phyloP scores from a whole-genome alignment of 2,329 filamentous ascomycete genomes.

The Pezicula carpinea region DNA sequence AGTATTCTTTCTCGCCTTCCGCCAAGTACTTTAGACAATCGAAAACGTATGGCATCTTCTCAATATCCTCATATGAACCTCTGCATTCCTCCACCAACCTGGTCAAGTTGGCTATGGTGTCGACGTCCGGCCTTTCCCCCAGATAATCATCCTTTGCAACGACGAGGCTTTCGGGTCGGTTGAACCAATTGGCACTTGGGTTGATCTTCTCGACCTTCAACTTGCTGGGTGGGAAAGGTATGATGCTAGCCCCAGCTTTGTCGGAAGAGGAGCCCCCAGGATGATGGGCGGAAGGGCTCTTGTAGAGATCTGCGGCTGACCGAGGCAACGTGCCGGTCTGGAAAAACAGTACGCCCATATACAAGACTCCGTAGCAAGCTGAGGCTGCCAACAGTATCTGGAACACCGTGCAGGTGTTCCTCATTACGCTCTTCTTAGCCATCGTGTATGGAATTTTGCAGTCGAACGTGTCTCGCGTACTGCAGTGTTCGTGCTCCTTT shows the following conservation, averaged over 20 bases:
- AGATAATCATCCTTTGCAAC: slow-evolving; percentile 46
- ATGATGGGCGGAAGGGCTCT: slow-evolving; percentile 9
- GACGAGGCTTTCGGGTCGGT: slow-evolving; percentile 45
- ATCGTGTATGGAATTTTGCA: slow-evolving; percentile 14
- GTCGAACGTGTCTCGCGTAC: background rate
- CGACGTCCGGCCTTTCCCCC: slow-evolving; percentile 44
- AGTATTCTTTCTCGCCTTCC: slow-evolving; percentile 44
- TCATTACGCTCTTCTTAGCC: slow-evolving; percentile 23
- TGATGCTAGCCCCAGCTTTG: slow-evolving; percentile 6
- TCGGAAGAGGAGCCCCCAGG: slow-evolving; percentile 14
- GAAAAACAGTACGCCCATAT: slow-evolving; percentile 20
- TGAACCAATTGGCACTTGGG: slow-evolving; percentile 48
- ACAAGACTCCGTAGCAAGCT: slow-evolving; percentile 22
- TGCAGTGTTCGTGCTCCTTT: background rate
- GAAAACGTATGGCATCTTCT: slow-evolving; percentile 50
- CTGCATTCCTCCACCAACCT: slow-evolving; percentile 47
- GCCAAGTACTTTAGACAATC: slow-evolving; percentile 48
- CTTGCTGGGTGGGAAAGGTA: slow-evolving; percentile 14
- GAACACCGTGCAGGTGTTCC: slow-evolving; percentile 21
- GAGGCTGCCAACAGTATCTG: slow-evolving; percentile 26
- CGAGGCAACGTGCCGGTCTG: slow-evolving; percentile 23
- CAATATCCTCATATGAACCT: slow-evolving; percentile 45
- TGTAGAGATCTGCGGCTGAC: slow-evolving; percentile 22
- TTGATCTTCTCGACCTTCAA: slow-evolving; percentile 39
- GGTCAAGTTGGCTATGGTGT: slow-evolving; percentile 48